These are phyloP conservation scores for Spatholobus suberectus DNA, from an alignment of 306 rosid species.

Conservation along the genomic window DNA sequence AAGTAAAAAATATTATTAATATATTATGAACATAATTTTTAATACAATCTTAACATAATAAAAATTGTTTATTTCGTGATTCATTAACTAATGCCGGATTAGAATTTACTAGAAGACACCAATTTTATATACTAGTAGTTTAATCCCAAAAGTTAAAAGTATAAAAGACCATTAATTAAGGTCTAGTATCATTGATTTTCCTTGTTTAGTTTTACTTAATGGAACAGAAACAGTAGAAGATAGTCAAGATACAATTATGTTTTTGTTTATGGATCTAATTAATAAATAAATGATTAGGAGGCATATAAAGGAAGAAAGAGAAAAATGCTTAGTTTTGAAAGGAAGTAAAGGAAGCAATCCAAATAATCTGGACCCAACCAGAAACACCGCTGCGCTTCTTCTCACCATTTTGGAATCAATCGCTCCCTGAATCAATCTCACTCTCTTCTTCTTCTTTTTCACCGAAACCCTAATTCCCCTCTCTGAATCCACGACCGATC, in stretches of 20 bases:
- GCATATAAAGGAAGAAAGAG: constrained; percentile 33
- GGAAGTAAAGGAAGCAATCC: constrained; percentile 45
- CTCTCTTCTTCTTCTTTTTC: constrained; percentile 38
- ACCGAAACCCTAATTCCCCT: constrained; percentile 64
- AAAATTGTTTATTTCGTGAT: background rate
- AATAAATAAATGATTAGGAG: constrained; percentile 21
- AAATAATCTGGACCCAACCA: constrained; percentile 58
- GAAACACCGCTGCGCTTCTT: constrained; percentile 47
- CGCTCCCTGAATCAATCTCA: constrained; percentile 68
- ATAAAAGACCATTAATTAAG: constrained; percentile 4
- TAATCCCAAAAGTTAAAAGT: background rate
- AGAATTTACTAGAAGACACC: no score
- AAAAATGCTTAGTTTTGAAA: background rate
- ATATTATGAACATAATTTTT: background rate
- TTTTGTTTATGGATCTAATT: constrained; percentile 28
- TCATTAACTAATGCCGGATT: background rate
- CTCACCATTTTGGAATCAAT: constrained; percentile 25
- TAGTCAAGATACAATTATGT: background rate
- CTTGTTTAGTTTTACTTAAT: background rate
- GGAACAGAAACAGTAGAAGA: background rate
- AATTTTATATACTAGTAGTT: background rate
- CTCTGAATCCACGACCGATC: constrained; percentile 37
- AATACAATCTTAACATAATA: background rate
- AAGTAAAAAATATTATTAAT: no score
- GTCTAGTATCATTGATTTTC: background rate